Conservation (phyloP, 805 yeast genomes). For the Pichia eremophila region DNA sequence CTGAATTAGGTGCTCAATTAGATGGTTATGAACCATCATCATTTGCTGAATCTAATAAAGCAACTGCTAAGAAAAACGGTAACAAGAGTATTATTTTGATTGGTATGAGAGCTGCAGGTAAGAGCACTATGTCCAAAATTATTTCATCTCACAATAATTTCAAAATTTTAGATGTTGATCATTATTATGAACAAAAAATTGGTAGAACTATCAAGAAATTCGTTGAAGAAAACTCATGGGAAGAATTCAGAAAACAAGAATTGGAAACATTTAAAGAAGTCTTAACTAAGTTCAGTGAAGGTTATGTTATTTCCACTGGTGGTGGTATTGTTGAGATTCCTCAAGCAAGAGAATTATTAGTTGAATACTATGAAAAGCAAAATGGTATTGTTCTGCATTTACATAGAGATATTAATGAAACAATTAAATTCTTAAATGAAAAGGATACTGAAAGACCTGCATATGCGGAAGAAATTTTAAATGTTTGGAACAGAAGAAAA, state of each 20-base stretch:
- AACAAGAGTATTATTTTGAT: constrained; percentile 62
- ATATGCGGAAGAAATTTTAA: constrained; percentile 64
- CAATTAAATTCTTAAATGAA: constrained; percentile 59
- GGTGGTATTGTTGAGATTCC: constrained; percentile 88
- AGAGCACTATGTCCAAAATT: constrained; percentile 77
- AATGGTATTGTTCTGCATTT: constrained; percentile 84
- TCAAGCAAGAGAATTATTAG: constrained; percentile 55
- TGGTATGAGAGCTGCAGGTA: constrained; percentile 99
- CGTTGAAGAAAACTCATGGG: constrained; percentile 73
- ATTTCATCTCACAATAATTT: constrained; percentile 62
- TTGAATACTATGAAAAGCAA: constrained; percentile 34
- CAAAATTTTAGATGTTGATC: constrained; percentile 68
- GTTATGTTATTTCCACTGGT: constrained; percentile 81
- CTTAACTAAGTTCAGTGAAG: constrained; percentile 31
- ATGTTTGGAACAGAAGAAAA: constrained; percentile 81
- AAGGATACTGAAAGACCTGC: constrained; percentile 84
- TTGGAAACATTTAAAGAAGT: constrained; percentile 42
- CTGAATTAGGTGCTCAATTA: constrained; percentile 51
- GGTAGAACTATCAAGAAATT: constrained; percentile 48
- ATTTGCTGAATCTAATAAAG: constrained; percentile 7
- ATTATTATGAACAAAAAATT: constrained; percentile 47
- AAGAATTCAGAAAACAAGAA: constrained; percentile 68
- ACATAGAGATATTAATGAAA: constrained; percentile 78
- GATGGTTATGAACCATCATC: constrained; percentile 55
- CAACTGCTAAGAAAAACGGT: constrained; percentile 27